Percentiles rank a stretch among this genome's conserved stretches.
Evolutionary conservation across 1,284 basidiomycete species (phyloP).

Genomic region (Microbotryum violaceum): DNA sequence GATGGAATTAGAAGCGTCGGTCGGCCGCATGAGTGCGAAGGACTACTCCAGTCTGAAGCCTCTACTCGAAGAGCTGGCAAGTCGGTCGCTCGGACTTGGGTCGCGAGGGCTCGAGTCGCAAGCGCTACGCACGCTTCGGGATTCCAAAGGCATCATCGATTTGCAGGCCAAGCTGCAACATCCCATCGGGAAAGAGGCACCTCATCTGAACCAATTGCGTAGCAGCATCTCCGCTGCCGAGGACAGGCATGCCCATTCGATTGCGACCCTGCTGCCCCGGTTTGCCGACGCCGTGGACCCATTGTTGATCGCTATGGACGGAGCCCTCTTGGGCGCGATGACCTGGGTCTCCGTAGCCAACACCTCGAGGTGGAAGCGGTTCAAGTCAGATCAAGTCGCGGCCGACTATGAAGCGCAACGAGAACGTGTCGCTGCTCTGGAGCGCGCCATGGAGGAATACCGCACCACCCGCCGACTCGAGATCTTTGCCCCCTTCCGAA

Average conservation of each 20-base stretch:
- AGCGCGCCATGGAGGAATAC: slow-evolving; percentile 46
- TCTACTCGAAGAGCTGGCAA: slow-evolving; percentile 37
- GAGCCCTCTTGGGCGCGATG: slow-evolving; percentile 15
- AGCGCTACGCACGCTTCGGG: background rate
- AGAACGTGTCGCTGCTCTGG: slow-evolving; percentile 39
- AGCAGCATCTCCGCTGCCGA: slow-evolving; percentile 10
- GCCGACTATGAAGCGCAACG: slow-evolving; percentile 33
- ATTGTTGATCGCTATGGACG: slow-evolving; percentile 13
- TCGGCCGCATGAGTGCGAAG: slow-evolving; percentile 42
- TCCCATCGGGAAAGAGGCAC: slow-evolving; percentile 1
- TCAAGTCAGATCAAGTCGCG: slow-evolving; percentile 37
- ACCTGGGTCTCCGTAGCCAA: slow-evolving; percentile 20
- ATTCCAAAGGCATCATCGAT: background rate
- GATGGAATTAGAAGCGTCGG: slow-evolving; percentile 45
- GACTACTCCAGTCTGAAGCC: slow-evolving; percentile 40
- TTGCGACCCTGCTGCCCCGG: slow-evolving; percentile 22
- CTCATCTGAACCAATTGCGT: slow-evolving; percentile 13
- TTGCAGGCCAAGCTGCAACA: background rate
- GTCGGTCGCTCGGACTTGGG: slow-evolving; percentile 25
- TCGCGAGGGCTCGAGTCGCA: slow-evolving; percentile 6
- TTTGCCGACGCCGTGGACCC: slow-evolving; percentile 9
- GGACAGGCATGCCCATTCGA: slow-evolving; percentile 18
- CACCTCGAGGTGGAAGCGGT: slow-evolving; percentile 45
- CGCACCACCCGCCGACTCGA: slow-evolving; percentile 44
- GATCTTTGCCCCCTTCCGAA: slow-evolving; percentile 49